Evolutionary conservation across 2,329 filamentous ascomycete genomes (phyloP), one percentile per base, ranked within the genome.

Genomic region (Diplodia mutila): DNA sequence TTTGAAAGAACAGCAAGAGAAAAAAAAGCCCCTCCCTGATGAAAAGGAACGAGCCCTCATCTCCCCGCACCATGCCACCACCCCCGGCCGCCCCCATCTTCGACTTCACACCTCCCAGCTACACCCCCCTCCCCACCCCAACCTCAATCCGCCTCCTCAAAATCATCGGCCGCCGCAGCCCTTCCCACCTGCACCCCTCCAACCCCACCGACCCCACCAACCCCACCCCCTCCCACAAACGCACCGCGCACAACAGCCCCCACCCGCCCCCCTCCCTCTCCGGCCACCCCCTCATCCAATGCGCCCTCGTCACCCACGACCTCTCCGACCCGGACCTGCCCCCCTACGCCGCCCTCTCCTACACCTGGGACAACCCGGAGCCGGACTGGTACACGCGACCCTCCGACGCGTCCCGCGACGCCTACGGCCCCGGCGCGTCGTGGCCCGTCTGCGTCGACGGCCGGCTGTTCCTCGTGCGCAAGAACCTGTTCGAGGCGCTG

Each of bases 401-500:
- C 18, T 2, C 2, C 11, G 46, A 52, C 46, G 12, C n/a, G 2
- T 8, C 29, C 46, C 23, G 32, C 46, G 61, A 51, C 16, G 53
- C 34, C 3, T 52, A 64, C 46, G 34, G 46, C 32, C 2, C 32
- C 11, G 46, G 12, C 9, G 29, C 27, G 25, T 12, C 29, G 12
- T 64, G 61, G 46, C 46, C 61, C 2, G 16, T 64, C 16, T 7
- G 8, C 8, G n/a, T 64, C 11, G 51, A 65, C 51, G 61, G 64
- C 4, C n/a, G 14, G 7, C 29, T 51, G 5, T 25, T 23, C n/a
- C 49, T 23, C 18, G 29, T 66, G 37, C 52, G 39, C 37, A 66
- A 51, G 53, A 59, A 66, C 27, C 37, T 66, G 27, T 66, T 34
- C 64, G 64, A 66, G 25, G 64, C 51, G 42, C 27, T 66, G 18